Conservation (phyloP, 139 green algal species). For the Ulvella scutata region DNA sequence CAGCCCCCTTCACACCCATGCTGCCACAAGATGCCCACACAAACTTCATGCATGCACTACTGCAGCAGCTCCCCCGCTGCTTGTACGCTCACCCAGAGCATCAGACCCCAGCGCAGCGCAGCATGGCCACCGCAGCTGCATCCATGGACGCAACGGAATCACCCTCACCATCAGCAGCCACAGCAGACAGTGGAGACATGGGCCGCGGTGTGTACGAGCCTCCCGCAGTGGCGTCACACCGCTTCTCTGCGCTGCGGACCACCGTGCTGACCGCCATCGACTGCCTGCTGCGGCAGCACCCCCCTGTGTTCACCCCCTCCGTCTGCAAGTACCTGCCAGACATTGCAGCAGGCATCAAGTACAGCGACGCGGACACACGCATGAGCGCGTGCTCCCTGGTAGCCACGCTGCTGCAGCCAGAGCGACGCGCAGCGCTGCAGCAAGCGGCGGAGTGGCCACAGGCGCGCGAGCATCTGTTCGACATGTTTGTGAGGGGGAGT, state of each 20-base stretch:
- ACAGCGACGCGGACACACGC: not conserved
- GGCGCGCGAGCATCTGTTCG: not conserved
- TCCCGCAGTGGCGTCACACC: too few relatives aligned
- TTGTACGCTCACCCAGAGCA: not conserved
- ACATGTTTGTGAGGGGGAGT: not conserved
- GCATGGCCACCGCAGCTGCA: too few relatives aligned
- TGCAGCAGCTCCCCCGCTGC: not conserved
- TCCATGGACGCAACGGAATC: too few relatives aligned
- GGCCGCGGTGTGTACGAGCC: too few relatives aligned
- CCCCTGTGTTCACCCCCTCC: not conserved
- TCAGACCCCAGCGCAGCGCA: not conserved
- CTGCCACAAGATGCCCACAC: too few relatives aligned
- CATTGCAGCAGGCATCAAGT: not conserved
- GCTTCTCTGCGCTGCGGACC: not conserved
- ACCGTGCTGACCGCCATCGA: not conserved
- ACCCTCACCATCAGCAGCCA: too few relatives aligned
- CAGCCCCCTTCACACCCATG: too few relatives aligned
- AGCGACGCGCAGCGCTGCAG: not conserved
- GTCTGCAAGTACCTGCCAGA: not conserved
- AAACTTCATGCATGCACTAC: not conserved
- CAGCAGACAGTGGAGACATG: too few relatives aligned
- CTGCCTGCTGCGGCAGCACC: not conserved
- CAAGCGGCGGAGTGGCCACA: not conserved
- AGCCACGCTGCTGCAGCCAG: not conserved
- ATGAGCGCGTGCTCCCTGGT: not conserved